Evolutionary conservation across 2,329 filamentous ascomycete species (phyloP).

Genomic region (Cadophora sp.): DNA sequence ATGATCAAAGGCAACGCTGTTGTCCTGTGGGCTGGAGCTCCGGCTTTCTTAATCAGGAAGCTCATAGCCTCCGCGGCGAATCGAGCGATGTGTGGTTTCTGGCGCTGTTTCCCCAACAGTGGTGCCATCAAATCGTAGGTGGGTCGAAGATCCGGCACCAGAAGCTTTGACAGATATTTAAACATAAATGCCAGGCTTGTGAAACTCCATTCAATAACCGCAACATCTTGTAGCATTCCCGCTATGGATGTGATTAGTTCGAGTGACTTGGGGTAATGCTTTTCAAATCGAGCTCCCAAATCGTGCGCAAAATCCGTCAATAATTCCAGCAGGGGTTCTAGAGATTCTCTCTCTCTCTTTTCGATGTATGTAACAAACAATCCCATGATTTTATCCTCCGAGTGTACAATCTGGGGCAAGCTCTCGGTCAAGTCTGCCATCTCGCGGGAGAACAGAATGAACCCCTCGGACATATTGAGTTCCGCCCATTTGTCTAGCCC

Average conservation of each 20-base stretch:
- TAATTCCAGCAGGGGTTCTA: constrained; percentile 89
- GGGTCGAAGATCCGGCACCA: constrained; percentile 85
- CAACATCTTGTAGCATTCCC: constrained; percentile 76
- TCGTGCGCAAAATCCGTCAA: constrained; percentile 95
- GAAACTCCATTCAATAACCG: constrained; percentile 98
- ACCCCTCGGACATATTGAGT: constrained; percentile 85
- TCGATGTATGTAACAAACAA: constrained; percentile 78
- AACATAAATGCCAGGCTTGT: constrained; percentile 93
- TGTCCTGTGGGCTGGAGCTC: constrained; percentile 77
- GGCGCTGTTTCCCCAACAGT: constrained; percentile 80
- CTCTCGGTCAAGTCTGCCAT: constrained; percentile 84
- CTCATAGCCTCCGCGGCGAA: constrained; percentile 96
- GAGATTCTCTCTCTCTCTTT: constrained; percentile 75
- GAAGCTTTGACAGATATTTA: constrained; percentile 90
- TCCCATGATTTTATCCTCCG: constrained; percentile 84
- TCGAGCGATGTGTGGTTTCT: constrained; percentile 85
- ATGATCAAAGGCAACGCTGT: constrained; percentile 75
- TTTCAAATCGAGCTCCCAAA: constrained; percentile 84
- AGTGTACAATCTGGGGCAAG: constrained; percentile 89
- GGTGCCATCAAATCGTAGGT: constrained; percentile 84
- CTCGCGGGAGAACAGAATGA: constrained; percentile 77
- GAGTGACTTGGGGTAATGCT: constrained; percentile 80
- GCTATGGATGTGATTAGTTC: constrained; percentile 79
- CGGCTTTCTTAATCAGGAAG: constrained; percentile 90
- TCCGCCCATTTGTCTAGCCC: constrained; percentile 89